A percentile compares a stretch with the other conserved stretches of the same genome.
Evolutionary conservation across 257 asterid species (phyloP).

Genomic region (Gentiana dahurica): DNA sequence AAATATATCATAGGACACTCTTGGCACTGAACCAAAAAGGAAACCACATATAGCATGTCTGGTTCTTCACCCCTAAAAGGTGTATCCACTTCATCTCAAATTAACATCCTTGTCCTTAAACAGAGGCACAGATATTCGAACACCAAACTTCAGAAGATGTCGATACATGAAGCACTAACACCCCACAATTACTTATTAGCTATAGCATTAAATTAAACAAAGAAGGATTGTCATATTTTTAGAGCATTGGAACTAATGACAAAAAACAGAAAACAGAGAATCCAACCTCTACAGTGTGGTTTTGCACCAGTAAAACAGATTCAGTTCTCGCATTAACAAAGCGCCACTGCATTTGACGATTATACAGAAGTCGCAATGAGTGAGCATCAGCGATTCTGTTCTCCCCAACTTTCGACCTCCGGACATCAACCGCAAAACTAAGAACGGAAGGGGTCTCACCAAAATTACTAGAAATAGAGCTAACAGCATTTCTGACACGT

Average conservation of each 20-base stretch:
- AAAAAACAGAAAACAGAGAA: slow-evolving; percentile 6
- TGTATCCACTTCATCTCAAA: too few species aligned
- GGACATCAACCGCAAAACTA: slow-evolving; percentile 86
- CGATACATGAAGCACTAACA: too few species aligned
- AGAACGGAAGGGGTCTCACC: slow-evolving; percentile 84
- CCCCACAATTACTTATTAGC: too few species aligned
- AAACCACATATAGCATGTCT: too few species aligned
- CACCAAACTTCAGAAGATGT: too few species aligned
- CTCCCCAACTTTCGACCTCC: slow-evolving; percentile 94
- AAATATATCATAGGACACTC: too few species aligned
- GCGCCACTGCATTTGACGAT: slow-evolving; percentile 91
- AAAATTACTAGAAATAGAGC: slow-evolving; percentile 58
- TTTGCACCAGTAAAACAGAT: slow-evolving; percentile 58
- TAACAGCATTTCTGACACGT: slow-evolving; percentile 68
- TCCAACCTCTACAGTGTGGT: slow-evolving; percentile 70
- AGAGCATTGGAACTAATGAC: neutral
- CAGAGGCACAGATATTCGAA: too few species aligned
- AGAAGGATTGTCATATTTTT: too few species aligned
- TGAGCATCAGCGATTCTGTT: slow-evolving; percentile 76
- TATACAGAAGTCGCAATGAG: slow-evolving; percentile 71
- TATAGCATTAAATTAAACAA: too few species aligned
- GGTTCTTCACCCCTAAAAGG: too few species aligned
- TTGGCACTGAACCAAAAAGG: too few species aligned
- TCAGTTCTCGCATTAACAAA: slow-evolving; percentile 76
- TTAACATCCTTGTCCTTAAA: too few species aligned